Conservation (phyloP, 306 rosid genomes). For the Cicer judaicum region DNA sequence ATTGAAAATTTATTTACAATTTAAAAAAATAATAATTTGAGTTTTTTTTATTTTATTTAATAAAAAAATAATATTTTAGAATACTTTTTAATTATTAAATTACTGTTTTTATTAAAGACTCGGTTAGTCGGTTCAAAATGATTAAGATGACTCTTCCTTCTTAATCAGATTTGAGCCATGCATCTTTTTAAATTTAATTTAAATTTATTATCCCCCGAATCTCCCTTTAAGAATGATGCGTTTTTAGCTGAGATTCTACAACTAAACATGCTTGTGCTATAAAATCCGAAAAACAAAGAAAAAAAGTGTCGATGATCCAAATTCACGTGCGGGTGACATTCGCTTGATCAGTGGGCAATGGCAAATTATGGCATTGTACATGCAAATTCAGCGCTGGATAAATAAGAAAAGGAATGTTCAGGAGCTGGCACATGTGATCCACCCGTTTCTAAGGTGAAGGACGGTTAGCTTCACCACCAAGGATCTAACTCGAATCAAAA, state of each 20-base stretch:
- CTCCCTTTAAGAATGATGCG: not conserved
- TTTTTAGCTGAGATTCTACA: not conserved
- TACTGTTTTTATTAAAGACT: too few species aligned
- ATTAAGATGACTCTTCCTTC: too few species aligned
- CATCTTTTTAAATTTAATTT: too few species aligned
- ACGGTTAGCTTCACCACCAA: constrained; percentile 9
- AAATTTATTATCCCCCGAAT: too few species aligned
- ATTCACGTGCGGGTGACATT: constrained; percentile 11
- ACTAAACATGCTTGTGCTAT: not conserved
- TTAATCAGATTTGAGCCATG: too few species aligned
- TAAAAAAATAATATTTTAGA: too few species aligned
- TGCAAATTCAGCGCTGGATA: not conserved
- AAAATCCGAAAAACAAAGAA: not conserved
- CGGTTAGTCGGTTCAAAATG: too few species aligned
- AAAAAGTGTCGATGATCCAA: constrained; percentile 2
- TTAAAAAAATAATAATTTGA: too few species aligned
- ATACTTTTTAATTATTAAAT: too few species aligned
- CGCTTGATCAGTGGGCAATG: not conserved
- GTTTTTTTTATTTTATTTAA: too few species aligned
- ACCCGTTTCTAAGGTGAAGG: constrained; percentile 15
- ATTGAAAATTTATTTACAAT: too few species aligned
- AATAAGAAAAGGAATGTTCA: not conserved
- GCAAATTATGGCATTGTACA: not conserved
- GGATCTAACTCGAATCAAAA: not conserved
- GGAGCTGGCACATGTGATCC: constrained; percentile 39